These are phyloP conservation scores for Quercus gilva DNA, from an alignment of 306 rosid genomes.

Conservation along the genomic window DNA sequence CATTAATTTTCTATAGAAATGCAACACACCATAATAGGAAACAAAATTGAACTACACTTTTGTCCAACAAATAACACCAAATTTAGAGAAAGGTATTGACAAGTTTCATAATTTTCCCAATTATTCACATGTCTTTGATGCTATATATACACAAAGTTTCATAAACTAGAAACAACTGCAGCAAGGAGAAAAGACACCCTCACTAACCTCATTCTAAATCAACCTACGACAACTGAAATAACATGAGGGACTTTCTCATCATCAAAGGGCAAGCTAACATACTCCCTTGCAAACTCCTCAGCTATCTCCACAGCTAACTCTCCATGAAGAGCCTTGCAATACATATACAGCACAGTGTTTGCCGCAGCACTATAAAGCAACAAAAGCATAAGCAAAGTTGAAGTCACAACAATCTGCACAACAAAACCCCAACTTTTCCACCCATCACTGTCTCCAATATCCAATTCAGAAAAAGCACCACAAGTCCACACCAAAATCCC, in stretches of 20 bases:
- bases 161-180: not conserved
- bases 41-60: not conserved
- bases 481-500: slow-evolving; percentile 31
- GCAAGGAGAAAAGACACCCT: not conserved
- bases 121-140: not conserved
- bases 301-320: slow-evolving; percentile 49
- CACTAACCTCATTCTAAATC: slow-evolving; percentile 22
- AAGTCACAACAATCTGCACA: slow-evolving; percentile 46
- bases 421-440: slow-evolving; percentile 56
- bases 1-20: not conserved
- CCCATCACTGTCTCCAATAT: slow-evolving; percentile 10
- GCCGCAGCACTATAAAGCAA: slow-evolving; percentile 56
- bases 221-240: slow-evolving; percentile 52
- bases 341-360: slow-evolving; percentile 41
- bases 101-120: not conserved
- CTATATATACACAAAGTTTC: not conserved
- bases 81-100: slow-evolving; percentile 1
- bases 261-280: slow-evolving; percentile 64
- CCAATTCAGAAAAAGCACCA: slow-evolving; percentile 15
- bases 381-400: slow-evolving; percentile 38
- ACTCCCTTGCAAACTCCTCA: slow-evolving; percentile 48
- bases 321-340: slow-evolving; percentile 38
- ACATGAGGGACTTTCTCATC: slow-evolving; percentile 66
- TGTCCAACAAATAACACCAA: not conserved
- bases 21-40: not conserved